Evolutionary conservation across 1,139 yeast genomes (phyloP).

Genomic region (Saccharomyces uvarum): DNA sequence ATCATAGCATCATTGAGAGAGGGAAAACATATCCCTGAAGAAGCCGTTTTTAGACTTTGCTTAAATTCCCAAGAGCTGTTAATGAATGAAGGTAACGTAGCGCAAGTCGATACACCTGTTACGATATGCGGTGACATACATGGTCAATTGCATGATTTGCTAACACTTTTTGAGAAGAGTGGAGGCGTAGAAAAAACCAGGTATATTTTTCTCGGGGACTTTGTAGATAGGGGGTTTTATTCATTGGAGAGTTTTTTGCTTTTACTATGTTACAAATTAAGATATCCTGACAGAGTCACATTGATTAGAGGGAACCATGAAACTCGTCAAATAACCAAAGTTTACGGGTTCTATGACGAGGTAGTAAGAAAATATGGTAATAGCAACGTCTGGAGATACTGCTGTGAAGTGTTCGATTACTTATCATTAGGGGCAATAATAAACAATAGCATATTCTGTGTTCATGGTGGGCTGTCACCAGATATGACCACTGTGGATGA

Average conservation of each 20-base stretch:
- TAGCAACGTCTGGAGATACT: constrained; percentile 86
- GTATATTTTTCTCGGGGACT: constrained; percentile 48
- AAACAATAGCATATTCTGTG: constrained; percentile 67
- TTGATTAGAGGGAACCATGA: constrained; percentile 95
- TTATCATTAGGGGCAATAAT: constrained; percentile 90
- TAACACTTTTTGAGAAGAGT: constrained; percentile 73
- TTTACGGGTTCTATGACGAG: constrained; percentile 96
- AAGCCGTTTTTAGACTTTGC: constrained; percentile 74
- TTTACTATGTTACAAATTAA: constrained; percentile 72
- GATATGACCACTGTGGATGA: constrained; percentile 85
- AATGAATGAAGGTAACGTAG: constrained; percentile 87
- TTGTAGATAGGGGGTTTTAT: constrained; percentile 95
- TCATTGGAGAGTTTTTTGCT: constrained; percentile 82
- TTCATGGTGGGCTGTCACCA: constrained; percentile 95
- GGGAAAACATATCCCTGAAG: constrained; percentile 80
- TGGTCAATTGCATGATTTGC: constrained; percentile 90
- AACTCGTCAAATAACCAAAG: constrained; percentile 93
- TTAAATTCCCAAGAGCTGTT: constrained; percentile 86
- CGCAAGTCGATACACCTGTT: constrained; percentile 90
- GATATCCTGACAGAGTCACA: constrained; percentile 91
- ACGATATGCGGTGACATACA: constrained; percentile 99
- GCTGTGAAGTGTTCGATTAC: constrained; percentile 80
- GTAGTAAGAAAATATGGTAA: constrained; percentile 91
- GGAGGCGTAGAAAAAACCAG: constrained; percentile 75
- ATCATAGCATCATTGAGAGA: constrained; percentile 55